These are phyloP conservation scores for Pseudonectria buxi DNA, from an alignment of 2,329 filamentous ascomycete species.

Conservation along the genomic window DNA sequence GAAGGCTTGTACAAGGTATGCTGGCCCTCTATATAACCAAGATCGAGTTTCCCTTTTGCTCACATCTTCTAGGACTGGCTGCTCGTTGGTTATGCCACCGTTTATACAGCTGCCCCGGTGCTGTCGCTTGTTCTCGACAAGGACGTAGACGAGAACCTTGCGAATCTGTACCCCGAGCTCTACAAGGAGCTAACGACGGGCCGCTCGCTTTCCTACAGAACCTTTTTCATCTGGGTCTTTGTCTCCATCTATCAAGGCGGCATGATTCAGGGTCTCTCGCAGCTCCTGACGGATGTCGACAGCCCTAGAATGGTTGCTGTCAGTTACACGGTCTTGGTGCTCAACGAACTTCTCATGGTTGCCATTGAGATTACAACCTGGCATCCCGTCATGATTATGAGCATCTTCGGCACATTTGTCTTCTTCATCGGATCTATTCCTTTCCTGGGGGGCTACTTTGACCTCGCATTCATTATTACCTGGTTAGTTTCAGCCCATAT, in stretches of 20 bases:
- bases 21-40: too few species aligned
- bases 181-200: conserved; percentile 96
- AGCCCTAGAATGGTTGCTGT: conserved; percentile 76
- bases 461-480: conserved; percentile 70
- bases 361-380: conserved; percentile 94
- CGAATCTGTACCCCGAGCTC: conserved; percentile 91
- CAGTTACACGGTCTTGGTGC: conserved; percentile 81
- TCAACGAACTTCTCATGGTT: conserved; percentile 97
- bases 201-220: conserved; percentile 79
- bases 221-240: conserved; percentile 94
- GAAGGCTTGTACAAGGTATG: conserved; percentile 78
- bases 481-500: conserved; percentile 42
- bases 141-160: conserved; percentile 89
- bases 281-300: conserved; percentile 76
- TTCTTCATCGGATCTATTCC: conserved; percentile 79
- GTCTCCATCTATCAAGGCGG: conserved; percentile 93
- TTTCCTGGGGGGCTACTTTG: conserved; percentile 84
- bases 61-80: conserved; percentile 68
- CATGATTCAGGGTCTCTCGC: conserved; percentile 90
- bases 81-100: conserved; percentile 89
- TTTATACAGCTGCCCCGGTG: conserved; percentile 91
- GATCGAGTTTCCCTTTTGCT: not conserved
- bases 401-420: conserved; percentile 72
- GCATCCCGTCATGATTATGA: conserved; percentile 87
- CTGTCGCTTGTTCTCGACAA: conserved; percentile 90